Base-by-base conservation (phyloP, 2,329 filamentous ascomycete species). In the Fulvia fulva region DNA sequence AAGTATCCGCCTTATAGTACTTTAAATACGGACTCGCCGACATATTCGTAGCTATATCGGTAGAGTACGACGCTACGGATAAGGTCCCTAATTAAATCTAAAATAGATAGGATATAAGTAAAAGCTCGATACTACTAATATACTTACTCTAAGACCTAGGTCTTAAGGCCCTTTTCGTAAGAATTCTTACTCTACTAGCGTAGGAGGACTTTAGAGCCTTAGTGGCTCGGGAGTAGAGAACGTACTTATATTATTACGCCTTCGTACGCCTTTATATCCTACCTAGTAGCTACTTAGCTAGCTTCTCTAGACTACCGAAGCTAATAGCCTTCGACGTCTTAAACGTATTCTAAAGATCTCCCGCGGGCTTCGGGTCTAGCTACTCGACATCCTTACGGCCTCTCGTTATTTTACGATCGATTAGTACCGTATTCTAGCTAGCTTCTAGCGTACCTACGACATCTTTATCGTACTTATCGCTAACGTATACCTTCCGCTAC, bases 81-180 rank as follows among this genome's bases (percentile, higher is more conserved):
- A 91, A 91, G 0, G 83, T 84, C 50, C 83, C 85, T 21, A 91
- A 91, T 1, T 96, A 91, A 91, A n/a, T n/a, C n/a, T n/a, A n/a
- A n/a, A n/a, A n/a, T n/a, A n/a, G n/a, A n/a, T n/a, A n/a, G 91
- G 91, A 26, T 88, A 87, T 12, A 94, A 93, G 73, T 90, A 88
- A 1, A 76, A 78, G 55, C 77, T 96, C 26, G 85, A 79, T 64
- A 71, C 95, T 34, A 76, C 76, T 16, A 83, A 85, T 63, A 89
- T 96, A 43, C 71, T 92, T 63, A 79, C 80, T 8, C 67, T 90
- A 61, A 79, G 82, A 57, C 53, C 77, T 21, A 46, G 50, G 3
- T 52, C 21, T 49, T 58, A 50, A 60, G 22, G n/a, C n/a, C n/a
- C 8, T 26, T 21, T 19, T 54, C 43, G 19, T 28, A 14, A 11